A percentile compares a stretch with the other conserved stretches of the same genome.
These are phyloP conservation scores for Zygotorulaspora sp. DNA, from an alignment of 805 yeast genomes.

Conservation along the genomic window DNA sequence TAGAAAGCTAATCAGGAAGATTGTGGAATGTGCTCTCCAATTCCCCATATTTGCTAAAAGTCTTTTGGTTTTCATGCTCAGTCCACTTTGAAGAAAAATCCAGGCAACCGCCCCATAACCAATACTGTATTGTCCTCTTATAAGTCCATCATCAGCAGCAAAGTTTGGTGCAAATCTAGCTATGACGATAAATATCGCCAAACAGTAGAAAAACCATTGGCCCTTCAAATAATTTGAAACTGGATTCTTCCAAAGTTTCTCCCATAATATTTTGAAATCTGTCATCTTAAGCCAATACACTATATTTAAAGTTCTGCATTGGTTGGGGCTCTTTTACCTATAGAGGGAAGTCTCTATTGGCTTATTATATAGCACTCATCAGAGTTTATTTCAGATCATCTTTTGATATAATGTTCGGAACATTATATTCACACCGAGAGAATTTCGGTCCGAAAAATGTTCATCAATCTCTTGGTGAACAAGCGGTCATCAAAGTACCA, in stretches of 20 bases:
- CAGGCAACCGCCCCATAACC: constrained; percentile 84
- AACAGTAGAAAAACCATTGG: constrained; percentile 73
- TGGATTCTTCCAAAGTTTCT: constrained; percentile 22
- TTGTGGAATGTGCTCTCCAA: constrained; percentile 80
- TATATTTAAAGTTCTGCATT: too few species aligned
- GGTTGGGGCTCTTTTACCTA: too few species aligned
- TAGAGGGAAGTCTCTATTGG: too few species aligned
- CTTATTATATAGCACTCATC: too few species aligned
- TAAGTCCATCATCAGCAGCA: constrained; percentile 77
- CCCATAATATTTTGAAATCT: constrained; percentile 1
- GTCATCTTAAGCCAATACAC: too few species aligned
- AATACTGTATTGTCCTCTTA: constrained; percentile 69
- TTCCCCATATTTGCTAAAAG: constrained; percentile 59
- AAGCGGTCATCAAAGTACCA: too few species aligned
- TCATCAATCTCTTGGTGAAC: too few species aligned
- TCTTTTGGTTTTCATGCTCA: constrained; percentile 65
- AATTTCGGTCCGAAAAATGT: too few species aligned
- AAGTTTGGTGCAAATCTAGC: constrained; percentile 78
- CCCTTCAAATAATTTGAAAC: constrained; percentile 20
- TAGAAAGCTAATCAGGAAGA: constrained; percentile 62
- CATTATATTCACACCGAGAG: too few species aligned
- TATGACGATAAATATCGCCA: constrained; percentile 69
- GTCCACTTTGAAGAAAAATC: constrained; percentile 76
- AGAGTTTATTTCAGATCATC: too few species aligned
- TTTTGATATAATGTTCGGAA: too few species aligned